Conservation (phyloP, 495 filamentous ascomycete species). For the Penicillium tannophilum region DNA sequence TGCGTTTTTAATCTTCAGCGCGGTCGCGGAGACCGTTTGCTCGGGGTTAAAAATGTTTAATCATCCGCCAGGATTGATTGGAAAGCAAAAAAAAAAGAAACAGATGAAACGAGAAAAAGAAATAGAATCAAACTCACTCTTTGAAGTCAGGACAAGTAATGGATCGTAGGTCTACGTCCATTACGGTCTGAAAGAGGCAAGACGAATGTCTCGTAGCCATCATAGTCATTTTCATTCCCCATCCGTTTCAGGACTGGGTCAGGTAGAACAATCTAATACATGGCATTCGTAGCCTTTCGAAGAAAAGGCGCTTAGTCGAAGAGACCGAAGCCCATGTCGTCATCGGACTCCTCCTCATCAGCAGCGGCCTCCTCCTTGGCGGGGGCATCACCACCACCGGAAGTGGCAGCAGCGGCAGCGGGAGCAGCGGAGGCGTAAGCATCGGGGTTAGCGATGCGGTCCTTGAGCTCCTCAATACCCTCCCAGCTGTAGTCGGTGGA, state of each 20-base stretch:
- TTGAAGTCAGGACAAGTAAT: constrained; percentile 28
- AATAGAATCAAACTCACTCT: constrained; percentile 34
- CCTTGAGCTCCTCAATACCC: constrained; percentile 95
- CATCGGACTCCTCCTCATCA: constrained; percentile 51
- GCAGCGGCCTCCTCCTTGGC: constrained; percentile 56
- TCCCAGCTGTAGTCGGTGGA: constrained; percentile 93
- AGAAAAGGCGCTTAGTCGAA: constrained; percentile 54
- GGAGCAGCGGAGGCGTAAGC: constrained; percentile 85
- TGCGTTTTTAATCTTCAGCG: constrained; percentile 56
- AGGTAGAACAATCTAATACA: constrained; percentile 45
- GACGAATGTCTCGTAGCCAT: constrained; percentile 27
- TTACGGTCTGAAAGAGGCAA: constrained; percentile 27
- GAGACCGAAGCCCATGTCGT: constrained; percentile 59
- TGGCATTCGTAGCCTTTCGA: constrained; percentile 37
- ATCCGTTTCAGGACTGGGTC: constrained; percentile 32
- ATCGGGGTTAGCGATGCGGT: constrained; percentile 97
- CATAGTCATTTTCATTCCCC: constrained; percentile 38
- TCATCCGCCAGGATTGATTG: constrained; percentile 46
- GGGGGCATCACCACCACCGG: constrained; percentile 44
- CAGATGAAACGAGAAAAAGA: constrained; percentile 9
- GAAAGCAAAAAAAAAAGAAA: neutral
- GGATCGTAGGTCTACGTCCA: constrained; percentile 45
- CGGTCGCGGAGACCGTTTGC: constrained; percentile 36
- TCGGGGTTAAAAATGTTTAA: constrained; percentile 63
- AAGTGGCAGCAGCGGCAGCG: constrained; percentile 56